Conservation (phyloP, 805 yeast genomes). For the Kluyveromyces aestuarii region DNA sequence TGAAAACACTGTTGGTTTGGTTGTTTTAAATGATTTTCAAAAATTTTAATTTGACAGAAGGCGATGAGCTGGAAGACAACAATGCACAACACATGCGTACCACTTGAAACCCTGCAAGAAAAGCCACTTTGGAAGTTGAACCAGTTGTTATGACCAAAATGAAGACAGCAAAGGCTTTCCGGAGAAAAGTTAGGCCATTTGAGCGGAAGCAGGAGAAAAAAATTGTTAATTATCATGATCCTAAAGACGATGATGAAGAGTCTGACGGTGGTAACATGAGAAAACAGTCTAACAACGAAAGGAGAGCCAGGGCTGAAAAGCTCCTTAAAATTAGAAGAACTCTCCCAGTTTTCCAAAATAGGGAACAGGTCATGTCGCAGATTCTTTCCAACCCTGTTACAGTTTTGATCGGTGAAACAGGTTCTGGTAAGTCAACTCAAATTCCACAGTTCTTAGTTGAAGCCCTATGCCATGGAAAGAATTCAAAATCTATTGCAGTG, state of each 20-base stretch:
- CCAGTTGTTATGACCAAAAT: neutral
- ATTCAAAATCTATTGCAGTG: conserved; percentile 59
- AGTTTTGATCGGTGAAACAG: conserved; percentile 90
- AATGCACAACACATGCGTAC: neutral
- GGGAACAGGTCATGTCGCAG: conserved; percentile 49
- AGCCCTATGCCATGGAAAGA: conserved; percentile 9
- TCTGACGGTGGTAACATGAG: conserved; percentile 9
- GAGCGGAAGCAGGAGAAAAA: conserved; percentile 12
- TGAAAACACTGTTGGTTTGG: neutral
- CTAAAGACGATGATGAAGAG: conserved; percentile 21
- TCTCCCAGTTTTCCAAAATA: conserved; percentile 71
- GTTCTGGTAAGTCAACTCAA: conserved; percentile 97
- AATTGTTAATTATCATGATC: conserved; percentile 31
- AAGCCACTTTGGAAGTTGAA: neutral
- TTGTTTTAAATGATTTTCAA: neutral
- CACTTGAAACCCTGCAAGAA: neutral
- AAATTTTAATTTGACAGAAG: no score
- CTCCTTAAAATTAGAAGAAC: conserved; percentile 45
- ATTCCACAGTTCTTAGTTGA: conserved; percentile 84
- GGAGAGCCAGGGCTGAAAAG: conserved; percentile 32
- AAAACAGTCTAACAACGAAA: conserved; percentile 16
- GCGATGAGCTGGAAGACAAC: neutral
- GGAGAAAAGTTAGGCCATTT: conserved; percentile 10
- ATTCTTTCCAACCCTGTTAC: conserved; percentile 55
- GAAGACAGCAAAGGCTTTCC: conserved; percentile 2